phyloP scores from a whole-genome alignment of 352 stramenopile species.

The Globisporangium barbulae region DNA sequence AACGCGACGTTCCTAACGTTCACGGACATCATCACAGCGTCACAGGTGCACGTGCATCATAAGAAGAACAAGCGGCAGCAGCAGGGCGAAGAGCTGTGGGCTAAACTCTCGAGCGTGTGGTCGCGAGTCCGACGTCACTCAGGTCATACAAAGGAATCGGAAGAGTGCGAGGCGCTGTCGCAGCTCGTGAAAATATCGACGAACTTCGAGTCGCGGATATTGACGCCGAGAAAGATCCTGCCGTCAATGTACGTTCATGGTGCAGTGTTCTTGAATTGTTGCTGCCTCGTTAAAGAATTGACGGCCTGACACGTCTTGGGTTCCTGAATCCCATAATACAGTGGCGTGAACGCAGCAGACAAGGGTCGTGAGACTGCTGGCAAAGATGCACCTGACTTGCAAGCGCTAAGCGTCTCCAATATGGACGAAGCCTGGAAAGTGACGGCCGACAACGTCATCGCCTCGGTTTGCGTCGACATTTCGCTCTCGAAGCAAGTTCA shows the following conservation, averaged over 20 bases:
- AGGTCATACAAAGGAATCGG: not conserved
- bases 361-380: not conserved
- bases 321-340: no score
- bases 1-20: constrained; percentile 27
- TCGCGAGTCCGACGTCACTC: not conserved
- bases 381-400: not conserved
- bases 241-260: constrained; percentile 26
- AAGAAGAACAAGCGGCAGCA: constrained; percentile 11
- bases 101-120: not conserved
- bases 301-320: no score
- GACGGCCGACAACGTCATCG: constrained; percentile 48
- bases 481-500: constrained; percentile 3
- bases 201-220: constrained; percentile 3
- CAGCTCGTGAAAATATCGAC: not conserved
- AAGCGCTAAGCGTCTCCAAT: constrained; percentile 20
- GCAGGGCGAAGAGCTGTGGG: not conserved
- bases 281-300: no score
- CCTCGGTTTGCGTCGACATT: constrained; percentile 23
- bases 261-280: not conserved
- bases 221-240: constrained; percentile 33
- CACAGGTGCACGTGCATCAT: constrained; percentile 19
- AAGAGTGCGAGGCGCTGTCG: constrained; percentile 11
- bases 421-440: constrained; percentile 44
- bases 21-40: constrained; percentile 35
- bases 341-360: not conserved